A percentile compares a stretch with the other conserved stretches of the same genome.
phyloP scores from a whole-genome alignment of 108 stramenopile genomes.

The Pseudonitzschia delicatissima region DNA sequence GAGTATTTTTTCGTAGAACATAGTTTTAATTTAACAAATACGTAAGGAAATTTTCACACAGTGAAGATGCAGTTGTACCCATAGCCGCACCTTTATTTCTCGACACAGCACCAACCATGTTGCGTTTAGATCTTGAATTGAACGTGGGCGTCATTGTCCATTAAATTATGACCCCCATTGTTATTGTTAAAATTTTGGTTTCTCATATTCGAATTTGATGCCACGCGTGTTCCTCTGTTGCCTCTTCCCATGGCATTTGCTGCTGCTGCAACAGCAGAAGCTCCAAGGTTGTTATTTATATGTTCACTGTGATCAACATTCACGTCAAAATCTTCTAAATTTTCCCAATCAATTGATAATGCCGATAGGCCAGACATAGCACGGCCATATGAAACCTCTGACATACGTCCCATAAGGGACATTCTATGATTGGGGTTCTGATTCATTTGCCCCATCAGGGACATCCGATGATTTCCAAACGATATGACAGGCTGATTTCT shows the following conservation, averaged over 20 bases:
- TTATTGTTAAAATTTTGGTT: background rate
- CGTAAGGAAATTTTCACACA: too few species aligned
- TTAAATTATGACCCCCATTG: background rate
- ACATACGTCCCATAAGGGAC: conserved; percentile 40
- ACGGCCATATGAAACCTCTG: conserved; percentile 74
- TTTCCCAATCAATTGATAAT: conserved; percentile 88
- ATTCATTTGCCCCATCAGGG: conserved; percentile 28
- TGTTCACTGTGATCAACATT: conserved; percentile 86
- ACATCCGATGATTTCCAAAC: conserved; percentile 42
- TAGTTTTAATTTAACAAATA: too few species aligned
- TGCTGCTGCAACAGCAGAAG: conserved; percentile 1
- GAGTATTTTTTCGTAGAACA: too few species aligned
- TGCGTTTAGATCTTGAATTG: conserved; percentile 2
- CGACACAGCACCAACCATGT: background rate
- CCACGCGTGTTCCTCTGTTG: conserved; percentile 2
- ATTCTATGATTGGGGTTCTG: conserved; percentile 4
- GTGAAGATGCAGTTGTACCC: conserved; percentile 2
- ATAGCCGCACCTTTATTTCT: conserved; percentile 4
- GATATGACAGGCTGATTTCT: conserved; percentile 33
- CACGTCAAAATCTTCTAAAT: conserved; percentile 89
- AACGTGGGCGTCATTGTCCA: conserved; percentile 3
- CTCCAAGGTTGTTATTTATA: conserved; percentile 64
- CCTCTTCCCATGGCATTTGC: conserved; percentile 17
- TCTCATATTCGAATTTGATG: conserved; percentile 1
- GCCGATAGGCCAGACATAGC: conserved; percentile 88